phyloP scores from a whole-genome alignment of 352 stramenopile species.

The Proteromonas lacertae region DNA sequence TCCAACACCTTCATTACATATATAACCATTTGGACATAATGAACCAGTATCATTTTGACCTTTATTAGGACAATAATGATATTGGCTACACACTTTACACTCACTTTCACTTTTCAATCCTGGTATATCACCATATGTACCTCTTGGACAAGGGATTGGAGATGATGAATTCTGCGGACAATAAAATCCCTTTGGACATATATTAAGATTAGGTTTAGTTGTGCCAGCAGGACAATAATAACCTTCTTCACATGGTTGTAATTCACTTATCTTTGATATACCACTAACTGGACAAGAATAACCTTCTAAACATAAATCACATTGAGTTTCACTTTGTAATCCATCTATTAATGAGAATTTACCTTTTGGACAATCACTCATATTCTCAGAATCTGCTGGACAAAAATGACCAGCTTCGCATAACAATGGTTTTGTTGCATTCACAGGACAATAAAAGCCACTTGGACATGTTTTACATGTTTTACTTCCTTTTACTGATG shows the following conservation, averaged over 20 bases:
- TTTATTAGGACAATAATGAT: constrained; percentile 9
- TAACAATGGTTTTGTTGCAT: constrained; percentile 1
- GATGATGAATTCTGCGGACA: constrained; percentile 11
- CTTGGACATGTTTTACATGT: constrained; percentile 7
- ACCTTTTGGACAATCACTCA: constrained; percentile 21
- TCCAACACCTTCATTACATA: too few species aligned
- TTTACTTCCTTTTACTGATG: neutral
- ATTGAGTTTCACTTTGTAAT: too few species aligned
- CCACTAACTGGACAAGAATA: constrained; percentile 5
- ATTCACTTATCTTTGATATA: constrained; percentile 8
- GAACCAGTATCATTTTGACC: too few species aligned
- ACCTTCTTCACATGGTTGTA: constrained; percentile 5
- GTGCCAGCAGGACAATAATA: neutral
- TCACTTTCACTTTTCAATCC: constrained; percentile 23
- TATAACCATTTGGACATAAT: too few species aligned
- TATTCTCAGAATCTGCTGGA: constrained; percentile 19
- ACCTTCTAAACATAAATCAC: constrained; percentile 13
- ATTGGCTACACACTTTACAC: constrained; percentile 30
- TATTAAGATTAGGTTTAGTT: constrained; percentile 2
- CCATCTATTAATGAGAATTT: constrained; percentile 24
- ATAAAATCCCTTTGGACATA: constrained; percentile 21
- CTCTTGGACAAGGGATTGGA: constrained; percentile 14
- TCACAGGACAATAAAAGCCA: constrained; percentile 10
- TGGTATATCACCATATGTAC: constrained; percentile 26
- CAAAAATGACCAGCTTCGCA: constrained; percentile 16